Evolutionary conservation across 768 basidiomycete species (phyloP).

Genomic region (Cyathus striatus): DNA sequence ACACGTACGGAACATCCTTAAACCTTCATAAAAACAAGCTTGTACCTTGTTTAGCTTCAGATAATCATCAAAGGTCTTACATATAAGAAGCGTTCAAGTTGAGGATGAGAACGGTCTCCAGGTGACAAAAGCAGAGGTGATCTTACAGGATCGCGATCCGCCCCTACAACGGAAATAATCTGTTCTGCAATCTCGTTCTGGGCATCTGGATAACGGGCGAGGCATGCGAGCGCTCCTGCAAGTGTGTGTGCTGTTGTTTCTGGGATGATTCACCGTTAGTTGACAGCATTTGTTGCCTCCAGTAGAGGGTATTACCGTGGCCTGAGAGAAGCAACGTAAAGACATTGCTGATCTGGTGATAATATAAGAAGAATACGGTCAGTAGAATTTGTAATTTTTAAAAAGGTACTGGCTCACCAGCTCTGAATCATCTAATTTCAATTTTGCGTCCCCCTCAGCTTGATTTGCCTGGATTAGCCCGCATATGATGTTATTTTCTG

Average conservation of each 20-base stretch:
- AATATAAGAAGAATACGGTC: not conserved
- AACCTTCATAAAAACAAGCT: conserved; percentile 23
- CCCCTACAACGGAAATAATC: conserved; percentile 32
- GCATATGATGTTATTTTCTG: not conserved
- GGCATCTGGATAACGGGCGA: conserved; percentile 38
- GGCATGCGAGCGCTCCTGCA: conserved; percentile 39
- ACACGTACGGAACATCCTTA: not conserved
- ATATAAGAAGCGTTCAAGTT: not conserved
- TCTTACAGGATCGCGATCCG: conserved; percentile 23
- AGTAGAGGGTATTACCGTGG: conserved; percentile 30
- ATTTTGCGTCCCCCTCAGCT: not conserved
- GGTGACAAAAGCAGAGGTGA: too few species aligned
- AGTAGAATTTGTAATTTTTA: not conserved
- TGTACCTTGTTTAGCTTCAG: conserved; percentile 34
- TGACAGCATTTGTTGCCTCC: not conserved
- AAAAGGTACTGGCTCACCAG: conserved; percentile 23
- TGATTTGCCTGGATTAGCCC: conserved; percentile 22
- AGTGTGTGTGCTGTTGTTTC: conserved; percentile 49
- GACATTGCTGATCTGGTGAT: conserved; percentile 45
- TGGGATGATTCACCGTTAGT: conserved; percentile 10
- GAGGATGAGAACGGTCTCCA: not conserved
- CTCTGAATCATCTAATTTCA: conserved; percentile 1
- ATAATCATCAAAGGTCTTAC: conserved; percentile 37
- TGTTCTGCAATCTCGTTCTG: conserved; percentile 45
- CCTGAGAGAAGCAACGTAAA: conserved; percentile 53